A percentile compares a stretch with the other conserved stretches of the same genome.
Evolutionary conservation across 225 moss, liverwort and hornwort genomes (phyloP).

Genomic region (Marchantia paleacea): DNA sequence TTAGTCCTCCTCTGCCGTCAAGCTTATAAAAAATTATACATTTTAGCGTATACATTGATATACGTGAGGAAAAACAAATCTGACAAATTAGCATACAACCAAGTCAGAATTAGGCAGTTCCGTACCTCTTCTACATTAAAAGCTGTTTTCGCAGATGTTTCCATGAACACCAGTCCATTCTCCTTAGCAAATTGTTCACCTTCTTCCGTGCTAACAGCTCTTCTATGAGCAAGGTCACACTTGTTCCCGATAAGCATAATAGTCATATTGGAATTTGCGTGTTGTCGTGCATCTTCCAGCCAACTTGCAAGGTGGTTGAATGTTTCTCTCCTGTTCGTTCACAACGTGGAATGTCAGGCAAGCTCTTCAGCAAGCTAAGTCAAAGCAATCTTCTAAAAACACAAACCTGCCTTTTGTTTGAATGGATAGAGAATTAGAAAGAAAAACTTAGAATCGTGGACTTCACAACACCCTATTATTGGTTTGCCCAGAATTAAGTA

Average conservation of each 20-base stretch:
- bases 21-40: neutral
- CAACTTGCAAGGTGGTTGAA: constrained; percentile 99
- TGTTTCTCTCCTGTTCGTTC: constrained; percentile 72
- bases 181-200: constrained; percentile 98
- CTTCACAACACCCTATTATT: no score
- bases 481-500: no score
- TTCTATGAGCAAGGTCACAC: constrained; percentile 86
- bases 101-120: neutral
- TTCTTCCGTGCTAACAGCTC: constrained; percentile 96
- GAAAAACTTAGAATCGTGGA: no score
- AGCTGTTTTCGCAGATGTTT: constrained; percentile 93
- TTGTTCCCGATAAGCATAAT: constrained; percentile 99
- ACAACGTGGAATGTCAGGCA: neutral
- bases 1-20: neutral
- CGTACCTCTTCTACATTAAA: constrained; percentile 88
- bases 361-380: neutral
- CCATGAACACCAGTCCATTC: constrained; percentile 95
- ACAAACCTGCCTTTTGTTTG: no score
- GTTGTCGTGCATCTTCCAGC: constrained; percentile 99
- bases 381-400: no score
- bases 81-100: no score
- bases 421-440: no score
- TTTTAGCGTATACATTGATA: neutral
- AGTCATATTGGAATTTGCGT: constrained; percentile 98
- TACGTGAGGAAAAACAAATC: neutral